These are phyloP conservation scores for Thymus mandschuricus DNA, from an alignment of 257 asterid genomes.

Conservation along the genomic window DNA sequence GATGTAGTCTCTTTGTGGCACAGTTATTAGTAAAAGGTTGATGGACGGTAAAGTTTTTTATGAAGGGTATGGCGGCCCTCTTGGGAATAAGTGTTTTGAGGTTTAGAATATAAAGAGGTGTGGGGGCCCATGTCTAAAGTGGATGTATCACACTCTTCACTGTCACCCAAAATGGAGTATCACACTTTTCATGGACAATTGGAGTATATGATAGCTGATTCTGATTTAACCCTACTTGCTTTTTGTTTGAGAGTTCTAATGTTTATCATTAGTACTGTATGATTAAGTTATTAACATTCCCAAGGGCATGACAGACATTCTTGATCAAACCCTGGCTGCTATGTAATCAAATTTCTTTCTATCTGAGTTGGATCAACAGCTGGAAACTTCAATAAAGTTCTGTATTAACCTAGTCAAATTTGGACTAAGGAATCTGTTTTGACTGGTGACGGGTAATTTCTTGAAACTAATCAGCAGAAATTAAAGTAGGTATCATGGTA, in stretches of 20 bases:
- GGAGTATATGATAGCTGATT: too few relatives aligned
- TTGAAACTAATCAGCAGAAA: not conserved
- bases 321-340: not conserved
- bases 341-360: not conserved
- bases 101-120: too few relatives aligned
- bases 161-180: too few relatives aligned
- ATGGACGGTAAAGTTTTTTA: too few relatives aligned
- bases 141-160: too few relatives aligned
- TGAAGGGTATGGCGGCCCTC: too few relatives aligned
- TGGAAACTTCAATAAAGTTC: not conserved
- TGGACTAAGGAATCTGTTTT: not conserved
- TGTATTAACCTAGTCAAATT: not conserved
- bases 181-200: too few relatives aligned
- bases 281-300: not conserved
- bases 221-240: not conserved
- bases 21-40: too few relatives aligned
- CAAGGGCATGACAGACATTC: not conserved
- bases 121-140: too few relatives aligned
- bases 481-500: not conserved
- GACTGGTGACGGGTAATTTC: not conserved
- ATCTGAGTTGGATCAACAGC: not conserved
- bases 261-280: not conserved
- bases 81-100: too few relatives aligned
- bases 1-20: too few relatives aligned
- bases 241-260: not conserved